phyloP scores from a whole-genome alignment of 2,329 filamentous ascomycete genomes.

The Pseudohalonectria lignicola region DNA sequence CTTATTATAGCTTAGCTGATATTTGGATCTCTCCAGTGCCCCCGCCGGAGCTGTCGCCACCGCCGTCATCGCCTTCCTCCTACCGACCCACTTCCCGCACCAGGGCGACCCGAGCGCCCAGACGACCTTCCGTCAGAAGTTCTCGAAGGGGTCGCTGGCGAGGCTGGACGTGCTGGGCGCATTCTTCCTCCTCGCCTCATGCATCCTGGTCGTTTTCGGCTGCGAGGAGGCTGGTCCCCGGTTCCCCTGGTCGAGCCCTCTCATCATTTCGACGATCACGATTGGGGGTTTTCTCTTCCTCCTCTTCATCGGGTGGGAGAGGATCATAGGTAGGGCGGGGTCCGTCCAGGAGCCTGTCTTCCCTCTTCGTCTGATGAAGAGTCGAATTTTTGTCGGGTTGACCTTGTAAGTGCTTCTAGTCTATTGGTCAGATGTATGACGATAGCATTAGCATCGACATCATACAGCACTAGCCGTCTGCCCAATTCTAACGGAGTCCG shows the following conservation, averaged over 20 bases:
- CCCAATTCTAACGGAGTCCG: no score
- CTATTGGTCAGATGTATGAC: no score
- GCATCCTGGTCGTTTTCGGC: conserved; percentile 31
- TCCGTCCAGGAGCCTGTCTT: conserved; percentile 19
- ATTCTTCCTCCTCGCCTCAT: conserved; percentile 24
- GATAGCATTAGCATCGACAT: no score
- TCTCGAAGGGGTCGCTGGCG: conserved; percentile 11
- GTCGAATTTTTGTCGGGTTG: conserved; percentile 17
- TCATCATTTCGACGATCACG: conserved; percentile 21
- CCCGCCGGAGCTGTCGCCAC: conserved; percentile 17
- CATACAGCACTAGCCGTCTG: no score
- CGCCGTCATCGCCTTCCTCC: conserved; percentile 12
- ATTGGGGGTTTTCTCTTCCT: conserved; percentile 12
- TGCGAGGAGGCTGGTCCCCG: conserved; percentile 30
- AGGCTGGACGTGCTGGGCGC: conserved; percentile 20
- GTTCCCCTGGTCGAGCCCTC: conserved; percentile 28
- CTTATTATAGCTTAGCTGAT: no score
- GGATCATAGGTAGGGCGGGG: conserved; percentile 6
- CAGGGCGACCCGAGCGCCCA: conserved; percentile 3
- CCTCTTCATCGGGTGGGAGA: conserved; percentile 19
- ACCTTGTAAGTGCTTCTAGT: conserved; percentile 17
- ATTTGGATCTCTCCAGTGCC: no score
- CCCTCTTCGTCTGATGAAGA: conserved; percentile 18
- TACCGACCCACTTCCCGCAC: conserved; percentile 16
- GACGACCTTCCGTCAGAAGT: conserved; percentile 7